Conservation (phyloP, 345 rosid species). For the Eucalyptus coolabah region DNA sequence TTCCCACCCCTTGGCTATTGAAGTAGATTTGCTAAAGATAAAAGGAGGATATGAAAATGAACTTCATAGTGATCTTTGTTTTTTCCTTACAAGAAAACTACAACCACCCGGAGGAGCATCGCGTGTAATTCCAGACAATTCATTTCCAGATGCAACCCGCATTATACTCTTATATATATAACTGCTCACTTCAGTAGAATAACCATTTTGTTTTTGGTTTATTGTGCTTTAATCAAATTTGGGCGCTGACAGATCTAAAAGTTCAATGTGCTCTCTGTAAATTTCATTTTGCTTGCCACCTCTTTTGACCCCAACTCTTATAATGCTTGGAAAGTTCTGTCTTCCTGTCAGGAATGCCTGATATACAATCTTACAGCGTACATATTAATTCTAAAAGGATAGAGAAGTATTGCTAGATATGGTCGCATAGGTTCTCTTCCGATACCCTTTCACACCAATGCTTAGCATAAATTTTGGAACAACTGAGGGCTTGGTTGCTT, state of each 20-base stretch:
- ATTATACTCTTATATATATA: too few relatives aligned
- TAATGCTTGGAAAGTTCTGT: background rate
- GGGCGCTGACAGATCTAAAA: background rate
- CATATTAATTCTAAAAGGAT: too few relatives aligned
- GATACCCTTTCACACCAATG: background rate
- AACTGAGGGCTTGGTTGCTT: background rate
- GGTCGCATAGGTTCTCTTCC: background rate
- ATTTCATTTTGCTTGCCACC: background rate
- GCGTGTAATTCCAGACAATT: too few relatives aligned
- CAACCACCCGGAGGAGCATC: too few relatives aligned
- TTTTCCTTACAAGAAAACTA: too few relatives aligned
- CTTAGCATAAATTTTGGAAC: background rate
- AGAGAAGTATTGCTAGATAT: background rate
- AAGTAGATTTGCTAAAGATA: too few relatives aligned
- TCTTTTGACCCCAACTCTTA: background rate
- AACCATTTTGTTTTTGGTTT: background rate
- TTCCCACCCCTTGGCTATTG: too few relatives aligned
- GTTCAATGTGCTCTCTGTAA: background rate
- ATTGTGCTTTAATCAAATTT: background rate
- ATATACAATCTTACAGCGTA: background rate
- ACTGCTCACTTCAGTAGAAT: too few relatives aligned
- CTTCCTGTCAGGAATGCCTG: background rate
- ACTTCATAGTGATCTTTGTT: too few relatives aligned
- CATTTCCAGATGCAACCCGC: too few relatives aligned
- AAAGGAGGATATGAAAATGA: too few relatives aligned